Conservation (phyloP, 2,329 filamentous ascomycete genomes). For the Chrysoporthe puriensis region DNA sequence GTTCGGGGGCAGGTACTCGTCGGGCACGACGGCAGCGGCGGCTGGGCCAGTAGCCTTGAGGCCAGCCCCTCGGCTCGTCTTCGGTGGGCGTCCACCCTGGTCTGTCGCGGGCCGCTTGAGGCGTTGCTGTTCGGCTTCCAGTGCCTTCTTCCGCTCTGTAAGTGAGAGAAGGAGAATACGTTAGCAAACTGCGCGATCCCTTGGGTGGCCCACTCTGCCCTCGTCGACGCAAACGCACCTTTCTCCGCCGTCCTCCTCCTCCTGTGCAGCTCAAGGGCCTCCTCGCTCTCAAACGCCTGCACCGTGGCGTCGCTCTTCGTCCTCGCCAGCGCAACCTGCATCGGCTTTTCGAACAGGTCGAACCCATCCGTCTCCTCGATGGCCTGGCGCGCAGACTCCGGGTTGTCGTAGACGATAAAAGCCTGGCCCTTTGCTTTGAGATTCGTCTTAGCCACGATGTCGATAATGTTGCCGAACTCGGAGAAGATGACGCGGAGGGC, state of each 20-base stretch:
- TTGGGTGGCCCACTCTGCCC: neutral
- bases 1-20: conserved; percentile 97
- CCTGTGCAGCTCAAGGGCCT: conserved; percentile 89
- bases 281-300: conserved; percentile 68
- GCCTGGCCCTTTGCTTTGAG: conserved; percentile 93
- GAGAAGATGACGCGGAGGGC: conserved; percentile 79
- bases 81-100: conserved; percentile 61
- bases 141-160: conserved; percentile 75
- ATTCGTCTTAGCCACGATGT: conserved; percentile 75
- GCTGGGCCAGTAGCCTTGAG: conserved; percentile 76
- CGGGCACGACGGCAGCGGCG: conserved; percentile 77
- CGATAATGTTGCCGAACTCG: conserved; percentile 82
- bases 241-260: conserved; percentile 84
- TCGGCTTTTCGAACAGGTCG: conserved; percentile 87
- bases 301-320: conserved; percentile 89
- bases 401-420: conserved; percentile 85
- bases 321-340: conserved; percentile 81
- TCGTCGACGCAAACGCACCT: conserved; percentile 53
- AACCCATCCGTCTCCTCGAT: conserved; percentile 92
- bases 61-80: conserved; percentile 71
- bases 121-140: conserved; percentile 76
- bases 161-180: neutral
- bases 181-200: conserved; percentile 8
- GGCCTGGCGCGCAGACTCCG: conserved; percentile 78
- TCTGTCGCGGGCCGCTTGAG: conserved; percentile 65